Evolutionary conservation across 2,329 filamentous ascomycete species (phyloP), one percentile per base, ranked within the genome.

Genomic region (Penicillium sp.): DNA sequence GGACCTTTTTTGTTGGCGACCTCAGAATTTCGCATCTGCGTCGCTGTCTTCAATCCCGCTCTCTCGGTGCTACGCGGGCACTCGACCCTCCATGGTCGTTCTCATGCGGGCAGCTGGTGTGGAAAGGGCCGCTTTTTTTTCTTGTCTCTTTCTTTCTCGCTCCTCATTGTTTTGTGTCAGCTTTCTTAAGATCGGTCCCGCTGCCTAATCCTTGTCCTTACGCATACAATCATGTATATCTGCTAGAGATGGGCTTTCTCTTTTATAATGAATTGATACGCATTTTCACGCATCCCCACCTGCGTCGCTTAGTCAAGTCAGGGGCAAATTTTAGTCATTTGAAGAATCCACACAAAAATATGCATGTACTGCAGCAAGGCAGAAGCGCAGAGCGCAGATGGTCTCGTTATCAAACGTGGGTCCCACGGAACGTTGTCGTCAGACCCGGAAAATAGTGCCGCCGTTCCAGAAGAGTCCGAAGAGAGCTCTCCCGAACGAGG

Each of bases 41-140:
- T 49, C 39, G 41, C 50, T 34, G 55, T 43, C 45, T 32, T 45
- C 34, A 13, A 18, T 50, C 34, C 49, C 32, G 48, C 37, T 48
- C 42, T 46, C 47, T 49, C 53, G 59, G 46, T 50, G 49, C 53
- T 49, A 35, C 54, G 50, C 59, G 60, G 63, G 60, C 61, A 67
- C 63, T 61, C 52, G 43, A 59, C 63, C 58, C 49, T 55, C 50
- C 57, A 57, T 48, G 41, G 38, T 60, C 52, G 43, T 33, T 54
- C 47, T 54, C 27, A 57, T 59, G 41, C 60, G 61, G 65, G 64
- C 60, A 65, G 66, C 55, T 60, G 61, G 64, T 60, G 62, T 63
- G 59, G 57, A 61, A 49, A 49, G 57, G 56, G 47, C 41, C 47
- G 32, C 8, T 45, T 37, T 43, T 18, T 34, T 24, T 43, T 27